Conservation (phyloP, 2,329 filamentous ascomycete species). For the Epichloe coenophiala region DNA sequence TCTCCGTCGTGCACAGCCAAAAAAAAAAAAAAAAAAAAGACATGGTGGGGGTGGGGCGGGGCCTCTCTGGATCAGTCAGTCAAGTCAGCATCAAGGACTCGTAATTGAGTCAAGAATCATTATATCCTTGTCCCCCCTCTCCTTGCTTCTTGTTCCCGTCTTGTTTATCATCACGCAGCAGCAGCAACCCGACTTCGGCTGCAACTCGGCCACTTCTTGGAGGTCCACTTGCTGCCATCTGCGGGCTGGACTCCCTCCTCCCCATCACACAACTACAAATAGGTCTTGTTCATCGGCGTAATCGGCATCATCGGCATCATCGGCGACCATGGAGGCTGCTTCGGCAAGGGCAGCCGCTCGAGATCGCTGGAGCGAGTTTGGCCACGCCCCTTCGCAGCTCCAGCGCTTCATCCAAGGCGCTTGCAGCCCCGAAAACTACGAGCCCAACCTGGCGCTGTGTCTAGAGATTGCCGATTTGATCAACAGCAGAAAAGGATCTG, state of each 20-base stretch:
- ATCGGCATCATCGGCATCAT: neutral
- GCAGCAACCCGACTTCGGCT: neutral
- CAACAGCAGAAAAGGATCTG: conserved; percentile 92
- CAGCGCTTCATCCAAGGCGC: conserved; percentile 94
- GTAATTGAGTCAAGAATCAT: neutral
- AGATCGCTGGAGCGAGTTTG: conserved; percentile 81
- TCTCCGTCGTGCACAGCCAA: no score
- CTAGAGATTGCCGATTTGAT: conserved; percentile 94
- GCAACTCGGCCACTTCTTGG: neutral
- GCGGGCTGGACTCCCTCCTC: neutral
- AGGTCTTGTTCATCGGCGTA: neutral
- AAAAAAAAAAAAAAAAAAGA: neutral
- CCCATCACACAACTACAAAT: neutral
- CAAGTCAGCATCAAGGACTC: conserved; percentile 1
- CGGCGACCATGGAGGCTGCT: conserved; percentile 68
- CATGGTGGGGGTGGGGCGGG: neutral
- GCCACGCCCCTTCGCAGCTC: conserved; percentile 66
- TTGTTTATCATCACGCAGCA: no score
- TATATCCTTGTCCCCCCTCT: neutral
- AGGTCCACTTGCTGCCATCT: neutral
- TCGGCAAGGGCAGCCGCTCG: conserved; percentile 89
- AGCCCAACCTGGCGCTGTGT: conserved; percentile 90
- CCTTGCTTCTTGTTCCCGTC: no score
- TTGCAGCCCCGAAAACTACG: conserved; percentile 93
- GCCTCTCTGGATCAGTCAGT: no score